These are phyloP conservation scores for Penicillium sp. DNA, from an alignment of 2,329 filamentous ascomycete genomes.

Conservation along the genomic window DNA sequence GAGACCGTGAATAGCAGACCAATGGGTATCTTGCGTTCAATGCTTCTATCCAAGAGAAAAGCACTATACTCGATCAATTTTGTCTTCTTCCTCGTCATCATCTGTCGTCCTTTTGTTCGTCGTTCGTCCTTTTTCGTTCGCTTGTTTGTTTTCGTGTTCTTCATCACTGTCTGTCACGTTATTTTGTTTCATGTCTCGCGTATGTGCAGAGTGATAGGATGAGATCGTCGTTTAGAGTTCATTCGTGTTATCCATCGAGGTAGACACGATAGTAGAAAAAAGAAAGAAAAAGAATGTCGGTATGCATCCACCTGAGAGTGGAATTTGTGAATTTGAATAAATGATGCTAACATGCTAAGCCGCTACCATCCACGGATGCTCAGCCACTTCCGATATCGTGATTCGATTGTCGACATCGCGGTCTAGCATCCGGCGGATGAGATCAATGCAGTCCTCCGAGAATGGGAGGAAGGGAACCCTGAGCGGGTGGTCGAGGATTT, in stretches of 20 bases:
- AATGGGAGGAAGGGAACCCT: slow-evolving; percentile 68
- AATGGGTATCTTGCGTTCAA: slow-evolving; percentile 17
- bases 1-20: slow-evolving; percentile 11
- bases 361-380: slow-evolving; percentile 71
- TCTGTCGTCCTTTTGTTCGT: not conserved
- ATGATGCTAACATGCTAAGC: slow-evolving; percentile 12
- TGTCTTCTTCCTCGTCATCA: not conserved
- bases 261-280: not conserved
- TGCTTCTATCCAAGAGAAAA: slow-evolving; percentile 15
- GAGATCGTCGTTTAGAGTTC: not conserved
- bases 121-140: too few species aligned
- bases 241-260: not conserved
- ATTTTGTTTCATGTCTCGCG: not conserved
- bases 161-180: not conserved
- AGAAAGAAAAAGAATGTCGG: not conserved
- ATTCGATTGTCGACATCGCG: slow-evolving; percentile 78
- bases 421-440: slow-evolving; percentile 88
- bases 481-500: slow-evolving; percentile 96
- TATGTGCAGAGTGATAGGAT: not conserved
- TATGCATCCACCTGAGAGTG: not conserved
- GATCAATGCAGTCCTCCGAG: slow-evolving; percentile 83
- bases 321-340: not conserved
- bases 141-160: not conserved
- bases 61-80: not conserved
- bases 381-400: slow-evolving; percentile 81